Evolutionary conservation across 805 yeast species (phyloP), one percentile per base, ranked within the genome.

Genomic region (Zygotorulaspora chibaensis): DNA sequence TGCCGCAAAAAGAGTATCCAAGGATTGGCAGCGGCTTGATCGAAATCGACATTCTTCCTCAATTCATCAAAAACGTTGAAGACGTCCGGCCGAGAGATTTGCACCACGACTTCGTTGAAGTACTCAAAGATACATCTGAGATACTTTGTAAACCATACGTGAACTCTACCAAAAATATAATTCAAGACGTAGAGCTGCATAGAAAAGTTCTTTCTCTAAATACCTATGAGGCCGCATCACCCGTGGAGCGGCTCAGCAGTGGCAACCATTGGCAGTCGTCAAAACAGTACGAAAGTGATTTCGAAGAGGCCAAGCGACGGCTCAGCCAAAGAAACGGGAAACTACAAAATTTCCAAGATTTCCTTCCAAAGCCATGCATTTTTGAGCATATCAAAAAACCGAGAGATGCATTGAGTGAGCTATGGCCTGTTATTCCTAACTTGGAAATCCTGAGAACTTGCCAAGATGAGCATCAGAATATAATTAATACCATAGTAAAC

Each of bases 21-120:
- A 66, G 95, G 47, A 76, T 80, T 43, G 84, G 89, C 0, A 70
- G 78, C 47, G 72, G 83, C 3, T 66, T 81, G 8, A 59, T 88
- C 4, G 98, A 91, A 59, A 58, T 89, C 11, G 97, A 91, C 61
- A 66, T 83, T 1, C 54, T 71, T 5, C 81, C 88, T 0, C 72
- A 68, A n/a, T 67, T 74, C 61, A 83, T 91, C 10, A 27, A 66
- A 8, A 89, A 90, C 59, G 65, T 89, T 18, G 43, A 55, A 1
- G 66, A 66, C 0, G 38, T 82, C 8, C 55, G 53, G 3, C 74
- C 73, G 46, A 58, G 80, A 27, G 68, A 75, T 42, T 52, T 79
- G 4, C 89, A 84, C 57, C 63, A 71, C 45, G 70, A 72, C 42
- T 76, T 82, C 46, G 44, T 65, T 2, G 81, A 75, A 46, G 61